A percentile compares a stretch with the other conserved stretches of the same genome.
These are phyloP conservation scores for Phaseolus coccineus DNA, from an alignment of 331 rosid species.

Conservation along the genomic window DNA sequence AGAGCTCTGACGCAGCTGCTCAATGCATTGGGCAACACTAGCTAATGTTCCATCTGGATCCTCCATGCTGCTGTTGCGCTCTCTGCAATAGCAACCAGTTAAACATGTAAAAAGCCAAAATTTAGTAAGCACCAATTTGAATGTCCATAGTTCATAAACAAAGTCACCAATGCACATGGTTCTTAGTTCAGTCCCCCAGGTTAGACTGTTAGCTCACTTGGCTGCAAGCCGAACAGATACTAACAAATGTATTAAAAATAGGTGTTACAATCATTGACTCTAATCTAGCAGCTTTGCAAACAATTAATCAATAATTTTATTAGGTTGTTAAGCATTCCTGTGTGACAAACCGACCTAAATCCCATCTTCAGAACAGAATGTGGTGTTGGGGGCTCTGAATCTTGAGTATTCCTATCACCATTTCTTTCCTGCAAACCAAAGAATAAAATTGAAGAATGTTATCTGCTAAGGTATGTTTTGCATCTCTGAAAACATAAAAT, in stretches of 20 bases:
- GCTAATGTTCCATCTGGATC: constrained; percentile 99
- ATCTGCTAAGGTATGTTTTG: constrained; percentile 4
- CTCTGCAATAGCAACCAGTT: constrained; percentile 69
- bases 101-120: constrained; percentile 46
- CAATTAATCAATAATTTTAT: constrained; percentile 22
- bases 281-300: constrained; percentile 33
- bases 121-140: constrained; percentile 4
- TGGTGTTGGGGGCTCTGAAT: constrained; percentile 96
- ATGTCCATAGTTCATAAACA: constrained; percentile 29
- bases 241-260: constrained; percentile 19
- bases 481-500: constrained; percentile 11
- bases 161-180: constrained; percentile 36
- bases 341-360: constrained; percentile 64
- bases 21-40: constrained; percentile 99
- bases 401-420: constrained; percentile 79
- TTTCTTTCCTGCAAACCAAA: constrained; percentile 77
- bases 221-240: constrained; percentile 38
- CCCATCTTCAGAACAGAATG: constrained; percentile 86
- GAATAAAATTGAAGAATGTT: constrained; percentile 31
- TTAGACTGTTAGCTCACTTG: constrained; percentile 13
- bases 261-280: constrained; percentile 1
- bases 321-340: constrained; percentile 4
- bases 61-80: constrained; percentile 91
- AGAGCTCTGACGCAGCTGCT: constrained; percentile 92
- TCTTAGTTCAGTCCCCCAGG: constrained; percentile 17